Conservation (phyloP, 345 rosid species). For the Eucalyptus grandis region DNA sequence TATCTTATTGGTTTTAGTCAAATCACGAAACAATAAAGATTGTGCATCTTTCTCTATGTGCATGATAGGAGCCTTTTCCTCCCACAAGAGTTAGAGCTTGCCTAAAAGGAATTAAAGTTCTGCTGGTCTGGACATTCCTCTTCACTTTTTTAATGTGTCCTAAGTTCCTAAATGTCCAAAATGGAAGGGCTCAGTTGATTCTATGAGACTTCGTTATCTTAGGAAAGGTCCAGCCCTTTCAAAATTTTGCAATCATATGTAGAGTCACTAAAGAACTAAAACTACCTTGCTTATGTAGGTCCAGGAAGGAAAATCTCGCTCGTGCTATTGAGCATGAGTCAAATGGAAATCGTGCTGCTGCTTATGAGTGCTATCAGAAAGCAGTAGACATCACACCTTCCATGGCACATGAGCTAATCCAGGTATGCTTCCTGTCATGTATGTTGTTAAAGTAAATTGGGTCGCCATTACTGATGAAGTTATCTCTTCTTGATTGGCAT, state of each 20-base stretch:
- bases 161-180: not conserved
- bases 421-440: constrained; percentile 21
- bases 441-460: not conserved
- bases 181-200: not conserved
- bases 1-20: not conserved
- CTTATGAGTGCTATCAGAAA: constrained; percentile 89
- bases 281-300: constrained; percentile 17
- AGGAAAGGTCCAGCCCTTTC: not conserved
- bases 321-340: constrained; percentile 84
- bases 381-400: constrained; percentile 96
- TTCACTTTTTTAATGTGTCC: not conserved
- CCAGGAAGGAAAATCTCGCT: constrained; percentile 76
- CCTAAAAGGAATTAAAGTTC: not conserved
- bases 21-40: not conserved
- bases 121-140: not conserved
- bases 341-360: constrained; percentile 68
- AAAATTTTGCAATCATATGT: not conserved
- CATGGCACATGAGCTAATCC: constrained; percentile 74
- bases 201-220: not conserved
- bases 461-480: not conserved
- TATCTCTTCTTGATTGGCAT: constrained; percentile 1
- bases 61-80: not conserved
- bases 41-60: not conserved
- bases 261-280: not conserved
- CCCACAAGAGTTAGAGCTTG: not conserved